Conservation (phyloP, 352 stramenopile species). For the Phytophthora podocarpi region DNA sequence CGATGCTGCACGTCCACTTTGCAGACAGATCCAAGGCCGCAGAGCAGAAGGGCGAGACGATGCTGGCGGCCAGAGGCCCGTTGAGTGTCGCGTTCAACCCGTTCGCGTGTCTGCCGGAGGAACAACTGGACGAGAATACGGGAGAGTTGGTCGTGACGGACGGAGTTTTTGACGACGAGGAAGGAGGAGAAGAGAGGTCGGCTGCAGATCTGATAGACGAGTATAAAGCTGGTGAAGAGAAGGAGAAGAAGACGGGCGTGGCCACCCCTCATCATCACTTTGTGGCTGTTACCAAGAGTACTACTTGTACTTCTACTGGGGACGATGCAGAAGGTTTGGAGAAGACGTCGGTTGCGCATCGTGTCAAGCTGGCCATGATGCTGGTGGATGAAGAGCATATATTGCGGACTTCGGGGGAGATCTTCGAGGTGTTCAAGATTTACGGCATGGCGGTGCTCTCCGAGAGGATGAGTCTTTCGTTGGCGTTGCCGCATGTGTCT, state of each 20-base stretch:
- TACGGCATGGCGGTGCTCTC: conserved; percentile 82
- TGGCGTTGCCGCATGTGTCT: conserved; percentile 46
- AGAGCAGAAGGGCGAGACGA: conserved; percentile 23
- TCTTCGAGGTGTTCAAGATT: conserved; percentile 85
- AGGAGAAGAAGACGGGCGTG: neutral
- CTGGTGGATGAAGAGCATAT: conserved; percentile 49
- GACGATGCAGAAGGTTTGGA: neutral
- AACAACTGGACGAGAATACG: conserved; percentile 60
- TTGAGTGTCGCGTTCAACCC: conserved; percentile 58
- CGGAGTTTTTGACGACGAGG: conserved; percentile 32
- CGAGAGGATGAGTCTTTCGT: conserved; percentile 63
- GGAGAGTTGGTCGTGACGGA: conserved; percentile 59
- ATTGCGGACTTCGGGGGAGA: conserved; percentile 56
- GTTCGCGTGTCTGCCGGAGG: conserved; percentile 63
- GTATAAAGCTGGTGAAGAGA: conserved; percentile 21
- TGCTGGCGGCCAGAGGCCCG: conserved; percentile 36
- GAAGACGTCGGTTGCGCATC: neutral
- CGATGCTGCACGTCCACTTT: conserved; percentile 71
- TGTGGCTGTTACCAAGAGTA: neutral
- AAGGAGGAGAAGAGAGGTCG: conserved; percentile 29
- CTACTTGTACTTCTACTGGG: too few relatives aligned
- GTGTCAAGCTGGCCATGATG: conserved; percentile 34
- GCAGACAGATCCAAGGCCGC: conserved; percentile 33
- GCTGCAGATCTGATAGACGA: conserved; percentile 50
- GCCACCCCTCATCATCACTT: conserved; percentile 45